phyloP scores from a whole-genome alignment of 352 stramenopile genomes.

The Phytophthora melonis region DNA sequence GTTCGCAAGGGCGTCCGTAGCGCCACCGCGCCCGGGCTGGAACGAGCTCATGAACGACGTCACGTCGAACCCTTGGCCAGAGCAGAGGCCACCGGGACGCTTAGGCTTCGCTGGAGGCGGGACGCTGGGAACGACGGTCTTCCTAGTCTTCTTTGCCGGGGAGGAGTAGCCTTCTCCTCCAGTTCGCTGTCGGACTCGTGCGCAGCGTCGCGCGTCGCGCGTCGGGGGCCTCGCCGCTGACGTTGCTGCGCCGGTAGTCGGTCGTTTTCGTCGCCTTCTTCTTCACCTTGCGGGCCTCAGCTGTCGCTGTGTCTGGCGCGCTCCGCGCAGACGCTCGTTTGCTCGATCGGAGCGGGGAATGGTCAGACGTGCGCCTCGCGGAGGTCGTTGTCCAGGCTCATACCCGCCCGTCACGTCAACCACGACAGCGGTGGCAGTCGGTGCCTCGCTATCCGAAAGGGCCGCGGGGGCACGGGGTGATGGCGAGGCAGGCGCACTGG shows the following conservation, averaged over 20 bases:
- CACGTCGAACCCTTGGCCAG: neutral
- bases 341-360: too few species aligned
- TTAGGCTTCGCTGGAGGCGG: neutral
- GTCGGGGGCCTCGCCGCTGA: neutral
- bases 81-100: neutral
- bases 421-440: neutral
- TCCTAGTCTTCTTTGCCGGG: neutral
- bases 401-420: slow-evolving; percentile 18
- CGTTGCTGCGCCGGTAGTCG: neutral
- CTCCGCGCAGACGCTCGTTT: too few species aligned
- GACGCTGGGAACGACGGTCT: neutral
- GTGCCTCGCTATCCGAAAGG: slow-evolving; percentile 10
- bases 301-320: too few species aligned
- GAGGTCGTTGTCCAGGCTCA: slow-evolving; percentile 13
- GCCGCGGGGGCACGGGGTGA: slow-evolving; percentile 11
- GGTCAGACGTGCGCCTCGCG: too few species aligned
- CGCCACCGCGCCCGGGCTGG: neutral
- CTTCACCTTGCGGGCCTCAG: too few species aligned
- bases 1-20: neutral
- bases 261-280: too few species aligned
- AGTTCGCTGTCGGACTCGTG: neutral
- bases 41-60: neutral
- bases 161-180: neutral
- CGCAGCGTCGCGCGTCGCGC: too few species aligned
- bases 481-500: slow-evolving; percentile 9